A percentile compares a stretch with the other conserved stretches of the same genome.
These are phyloP conservation scores for Conoideocrella luteorostrata DNA, from an alignment of 2,329 filamentous ascomycete species.

Conservation along the genomic window DNA sequence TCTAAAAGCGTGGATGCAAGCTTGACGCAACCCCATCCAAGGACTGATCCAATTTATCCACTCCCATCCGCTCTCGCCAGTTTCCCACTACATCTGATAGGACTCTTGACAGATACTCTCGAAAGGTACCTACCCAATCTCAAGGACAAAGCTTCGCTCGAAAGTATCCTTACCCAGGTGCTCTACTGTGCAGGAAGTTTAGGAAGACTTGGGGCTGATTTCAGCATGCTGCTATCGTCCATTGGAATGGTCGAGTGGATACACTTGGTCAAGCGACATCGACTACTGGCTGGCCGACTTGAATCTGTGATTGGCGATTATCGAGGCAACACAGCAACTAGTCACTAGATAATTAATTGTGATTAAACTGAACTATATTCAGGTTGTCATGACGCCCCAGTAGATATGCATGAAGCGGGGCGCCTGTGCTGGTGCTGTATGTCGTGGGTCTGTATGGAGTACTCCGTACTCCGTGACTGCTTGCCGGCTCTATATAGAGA, in stretches of 20 bases:
- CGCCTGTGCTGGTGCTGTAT: no score
- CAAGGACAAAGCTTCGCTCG: conserved; percentile 69
- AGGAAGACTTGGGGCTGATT: conserved; percentile 84
- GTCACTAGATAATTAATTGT: no score
- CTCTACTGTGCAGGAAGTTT: conserved; percentile 89
- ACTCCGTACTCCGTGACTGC: no score
- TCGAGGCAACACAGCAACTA: conserved; percentile 15
- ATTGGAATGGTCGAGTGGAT: conserved; percentile 67
- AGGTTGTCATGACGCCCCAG: no score
- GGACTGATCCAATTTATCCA: conserved; percentile 39
- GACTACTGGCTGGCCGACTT: conserved; percentile 71
- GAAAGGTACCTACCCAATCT: conserved; percentile 74
- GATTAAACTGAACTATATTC: no score
- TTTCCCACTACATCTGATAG: conserved; percentile 77
- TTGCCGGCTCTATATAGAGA: no score
- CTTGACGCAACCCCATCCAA: conserved; percentile 16
- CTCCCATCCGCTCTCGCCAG: conserved; percentile 73
- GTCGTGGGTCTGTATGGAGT: no score
- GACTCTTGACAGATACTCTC: conserved; percentile 72
- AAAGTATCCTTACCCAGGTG: conserved; percentile 87
- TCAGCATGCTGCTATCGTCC: conserved; percentile 73
- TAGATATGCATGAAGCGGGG: no score
- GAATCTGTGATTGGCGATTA: conserved; percentile 60
- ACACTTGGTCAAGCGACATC: conserved; percentile 81
- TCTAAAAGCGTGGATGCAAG: conserved; percentile 71